Evolutionary conservation across 2,329 filamentous ascomycete genomes (phyloP), one percentile per base, ranked within the genome.

Genomic region (Fusarium circinatum): DNA sequence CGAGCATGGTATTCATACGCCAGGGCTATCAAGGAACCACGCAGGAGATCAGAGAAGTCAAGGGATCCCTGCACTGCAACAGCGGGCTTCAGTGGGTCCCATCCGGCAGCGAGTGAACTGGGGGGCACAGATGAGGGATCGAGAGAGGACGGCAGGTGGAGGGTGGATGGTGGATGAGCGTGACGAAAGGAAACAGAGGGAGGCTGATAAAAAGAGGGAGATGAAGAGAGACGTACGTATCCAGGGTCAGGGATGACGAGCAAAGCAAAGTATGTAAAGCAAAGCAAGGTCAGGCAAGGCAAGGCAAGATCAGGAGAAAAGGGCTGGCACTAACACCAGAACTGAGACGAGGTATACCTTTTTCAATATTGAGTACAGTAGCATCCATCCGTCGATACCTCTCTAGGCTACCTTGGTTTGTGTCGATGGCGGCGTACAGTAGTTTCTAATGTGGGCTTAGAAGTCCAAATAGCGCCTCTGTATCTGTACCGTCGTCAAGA

Each of bases 61-160:
- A 73, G 76, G 76, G 69, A 58, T 59, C 59, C 70, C 66, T 77
- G 69, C 56, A 58, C 72, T 72, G 64, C 66, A 70, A 70, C 66
- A 70, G 70, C 73, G 73, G 76, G 66, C 69, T 73, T 73, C 67
- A 72, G 76, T 77, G 75, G 75, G 75, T 57, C 76, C 61, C 49
- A 62, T 60, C 62, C 71, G 73, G 75, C 74, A 77, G 45, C 74
- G 48, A 69, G 70, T 39, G 54, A 32, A 67, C 51, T 57, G 59
- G 51, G 68, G 72, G 52, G 45, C 28, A 61, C 58, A 52, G 54
- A 62, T 59, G 67, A 75, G 65, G 61, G 61, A 68, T 68, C 56
- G 59, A 47, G 62, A 22, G 45, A 41, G 58, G 65, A 64, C 44
- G 52, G 49, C 49, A 54, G 63, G 55, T 64, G 63, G 62, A 63